phyloP scores from a whole-genome alignment of 2,329 filamentous ascomycete genomes.

The Herpotrichia juniperi region DNA sequence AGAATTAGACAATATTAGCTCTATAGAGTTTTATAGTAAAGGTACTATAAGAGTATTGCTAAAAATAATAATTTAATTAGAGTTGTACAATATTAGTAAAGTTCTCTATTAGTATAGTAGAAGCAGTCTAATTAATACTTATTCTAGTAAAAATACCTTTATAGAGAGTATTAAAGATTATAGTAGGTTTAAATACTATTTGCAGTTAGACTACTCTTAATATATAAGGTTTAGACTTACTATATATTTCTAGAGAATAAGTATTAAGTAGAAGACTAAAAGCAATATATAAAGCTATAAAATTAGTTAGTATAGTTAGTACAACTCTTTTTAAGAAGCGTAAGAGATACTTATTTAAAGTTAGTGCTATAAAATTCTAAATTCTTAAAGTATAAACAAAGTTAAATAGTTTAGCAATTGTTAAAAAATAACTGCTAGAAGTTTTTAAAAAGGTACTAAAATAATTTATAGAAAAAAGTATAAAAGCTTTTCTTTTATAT shows the following conservation, averaged over 20 bases:
- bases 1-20: constrained; percentile 9
- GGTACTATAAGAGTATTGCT: too few species aligned
- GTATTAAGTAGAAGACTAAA: constrained; percentile 28
- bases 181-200: constrained; percentile 12
- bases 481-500: constrained; percentile 12
- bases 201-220: constrained; percentile 3
- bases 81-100: constrained; percentile 19
- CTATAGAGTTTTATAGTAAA: constrained; percentile 13
- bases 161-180: constrained; percentile 15
- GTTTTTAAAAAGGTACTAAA: too few species aligned
- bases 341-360: constrained; percentile 24
- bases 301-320: constrained; percentile 19
- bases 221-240: constrained; percentile 8
- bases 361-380: constrained; percentile 23
- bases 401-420: too few species aligned
- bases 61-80: too few species aligned
- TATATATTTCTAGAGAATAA: constrained; percentile 19
- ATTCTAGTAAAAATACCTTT: constrained; percentile 11
- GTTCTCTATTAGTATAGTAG: constrained; percentile 15
- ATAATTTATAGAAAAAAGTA: constrained; percentile 26
- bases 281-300: constrained; percentile 25
- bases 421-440: too few species aligned
- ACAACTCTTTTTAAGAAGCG: constrained; percentile 26
- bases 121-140: constrained; percentile 4
- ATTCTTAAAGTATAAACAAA: too few species aligned